Base-by-base conservation (phyloP, 441 rosid genomes). In the Erysimum cheiri region DNA sequence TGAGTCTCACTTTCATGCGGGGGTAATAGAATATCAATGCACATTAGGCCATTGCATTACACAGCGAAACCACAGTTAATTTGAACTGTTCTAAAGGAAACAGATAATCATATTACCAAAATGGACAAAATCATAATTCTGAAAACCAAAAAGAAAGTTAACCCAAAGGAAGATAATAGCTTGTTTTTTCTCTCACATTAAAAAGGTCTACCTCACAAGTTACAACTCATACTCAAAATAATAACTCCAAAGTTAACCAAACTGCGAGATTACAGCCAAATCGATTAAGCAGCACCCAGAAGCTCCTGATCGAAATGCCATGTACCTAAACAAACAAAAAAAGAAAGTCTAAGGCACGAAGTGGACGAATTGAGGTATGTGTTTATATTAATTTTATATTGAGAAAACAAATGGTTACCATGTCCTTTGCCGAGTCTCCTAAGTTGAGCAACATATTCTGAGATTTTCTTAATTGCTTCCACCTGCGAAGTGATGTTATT, bases 281-380 rank as follows among this genome's bases (percentile, higher is more conserved):
- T 1, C 2, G 19, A 67, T 77, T 76, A 80, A 6, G 84, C 83
- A 33, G 61, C 77, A 69, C 47, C 77, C 0, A 78, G 58, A 60
- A 88, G 91, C 85, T 83, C 80, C 73, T 86, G 91, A 73, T 88
- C 91, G 37, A 88, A 88, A 81, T 88, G 89, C 94, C 94, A 88
- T 50, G 78, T 84, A 22, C 94, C 94, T 88, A 76, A 68, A 62
- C 14, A 67, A 31, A 39, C 28, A 64, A 57, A n/a, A n/a, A 17
- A 47, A 1, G 10, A 19, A 59, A 19, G 40, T 36, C 28, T 39
- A 4, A 72, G 26, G 6, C 50, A 62, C 12, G 70, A 46, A 26
- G 68, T 64, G 37, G 31, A 63, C 35, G 10, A 12, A 44, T 36
- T 26, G 26, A 46, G 71, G 59, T 4, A 17, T 15, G 5, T 22